Percentiles rank a stretch among this genome's conserved stretches.
phyloP scores from a whole-genome alignment of 768 basidiomycete genomes.

The Gloeopeniophorella convolvens region DNA sequence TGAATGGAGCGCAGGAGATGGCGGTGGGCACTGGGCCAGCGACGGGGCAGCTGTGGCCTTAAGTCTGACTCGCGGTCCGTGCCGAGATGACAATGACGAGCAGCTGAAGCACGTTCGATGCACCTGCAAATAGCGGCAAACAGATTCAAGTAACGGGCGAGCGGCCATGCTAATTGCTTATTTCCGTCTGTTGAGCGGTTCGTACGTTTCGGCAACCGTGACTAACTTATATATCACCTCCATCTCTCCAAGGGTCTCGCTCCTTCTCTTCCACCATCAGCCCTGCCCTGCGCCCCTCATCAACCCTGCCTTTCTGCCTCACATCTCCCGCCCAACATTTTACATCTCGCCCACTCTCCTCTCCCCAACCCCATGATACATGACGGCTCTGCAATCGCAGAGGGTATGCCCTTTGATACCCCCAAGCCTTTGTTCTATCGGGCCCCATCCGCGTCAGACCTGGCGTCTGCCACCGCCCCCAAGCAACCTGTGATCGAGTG shows the following conservation, averaged over 20 bases:
- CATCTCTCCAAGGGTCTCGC: too few species aligned
- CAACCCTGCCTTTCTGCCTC: background rate
- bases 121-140: background rate
- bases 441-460: background rate
- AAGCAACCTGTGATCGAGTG: conserved; percentile 39
- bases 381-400: conserved; percentile 7
- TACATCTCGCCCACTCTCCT: background rate
- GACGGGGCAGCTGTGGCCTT: background rate
- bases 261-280: background rate
- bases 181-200: background rate
- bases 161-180: background rate
- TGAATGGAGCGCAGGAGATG: too few species aligned
- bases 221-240: conserved; percentile 3
- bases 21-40: too few species aligned
- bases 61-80: background rate
- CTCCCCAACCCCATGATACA: conserved; percentile 8
- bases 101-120: background rate
- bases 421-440: background rate
- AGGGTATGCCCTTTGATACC: conserved; percentile 3
- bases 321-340: background rate
- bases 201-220: background rate
- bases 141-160: background rate
- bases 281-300: background rate
- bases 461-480: background rate
- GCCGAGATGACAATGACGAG: background rate